phyloP scores from a whole-genome alignment of 495 filamentous ascomycete genomes.

The Bacidia gigantensis region DNA sequence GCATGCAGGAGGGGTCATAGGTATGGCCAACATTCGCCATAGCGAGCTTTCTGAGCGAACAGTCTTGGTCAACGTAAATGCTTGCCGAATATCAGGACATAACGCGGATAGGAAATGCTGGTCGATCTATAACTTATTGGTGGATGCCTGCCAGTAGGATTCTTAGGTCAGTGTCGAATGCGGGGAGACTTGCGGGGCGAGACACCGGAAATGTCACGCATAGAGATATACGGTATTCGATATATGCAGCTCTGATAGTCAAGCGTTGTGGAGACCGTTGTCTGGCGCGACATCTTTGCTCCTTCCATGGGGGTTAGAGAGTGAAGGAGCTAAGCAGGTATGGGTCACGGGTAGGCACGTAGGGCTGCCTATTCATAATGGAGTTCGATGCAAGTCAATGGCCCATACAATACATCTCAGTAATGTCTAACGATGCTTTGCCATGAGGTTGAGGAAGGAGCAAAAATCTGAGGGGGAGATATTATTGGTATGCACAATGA shows the following conservation, averaged over 20 bases:
- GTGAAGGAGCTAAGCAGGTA: too few species aligned
- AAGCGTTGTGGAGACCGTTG: background rate
- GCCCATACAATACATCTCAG: too few species aligned
- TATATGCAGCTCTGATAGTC: background rate
- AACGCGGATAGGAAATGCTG: background rate
- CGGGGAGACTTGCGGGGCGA: background rate
- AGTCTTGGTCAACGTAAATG: too few species aligned
- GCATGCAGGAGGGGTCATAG: constrained; percentile 39
- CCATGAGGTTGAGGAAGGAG: too few species aligned
- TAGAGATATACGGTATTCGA: background rate
- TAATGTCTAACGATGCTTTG: too few species aligned
- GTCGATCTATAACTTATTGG: background rate
- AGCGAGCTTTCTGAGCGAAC: too few species aligned
- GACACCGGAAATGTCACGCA: background rate
- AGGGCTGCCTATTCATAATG: too few species aligned
- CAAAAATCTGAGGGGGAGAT: too few species aligned
- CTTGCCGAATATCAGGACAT: background rate
- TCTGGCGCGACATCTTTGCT: background rate
- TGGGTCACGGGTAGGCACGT: too few species aligned
- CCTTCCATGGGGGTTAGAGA: too few species aligned
- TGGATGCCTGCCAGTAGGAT: background rate
- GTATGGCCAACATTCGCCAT: constrained; percentile 31
- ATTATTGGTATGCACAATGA: too few species aligned
- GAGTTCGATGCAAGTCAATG: too few species aligned
- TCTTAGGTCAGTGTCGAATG: background rate